Evolutionary conservation across 345 rosid genomes (phyloP).

Genomic region (Combretum micranthum): DNA sequence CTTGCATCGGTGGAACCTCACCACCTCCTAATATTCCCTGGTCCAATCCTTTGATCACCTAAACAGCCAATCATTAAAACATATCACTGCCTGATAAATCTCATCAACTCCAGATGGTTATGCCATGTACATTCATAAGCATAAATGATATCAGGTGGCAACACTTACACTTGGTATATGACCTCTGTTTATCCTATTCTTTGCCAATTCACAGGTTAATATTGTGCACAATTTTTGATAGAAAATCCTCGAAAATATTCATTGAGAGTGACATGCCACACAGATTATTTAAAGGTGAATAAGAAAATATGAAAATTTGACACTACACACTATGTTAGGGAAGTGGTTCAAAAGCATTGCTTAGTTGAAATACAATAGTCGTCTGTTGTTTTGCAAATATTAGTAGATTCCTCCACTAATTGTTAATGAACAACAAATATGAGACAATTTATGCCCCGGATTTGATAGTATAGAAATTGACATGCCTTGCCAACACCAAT

Average conservation of each 20-base stretch:
- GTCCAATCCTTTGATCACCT: conserved; percentile 88
- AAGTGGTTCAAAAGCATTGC: too few species aligned
- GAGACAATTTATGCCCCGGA: not conserved
- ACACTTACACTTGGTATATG: too few species aligned
- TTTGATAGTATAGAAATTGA: not conserved
- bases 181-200: too few species aligned
- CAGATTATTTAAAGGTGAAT: too few species aligned
- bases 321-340: too few species aligned
- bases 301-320: too few species aligned
- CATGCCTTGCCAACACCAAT: conserved; percentile 87
- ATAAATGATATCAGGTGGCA: not conserved
- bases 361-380: not conserved
- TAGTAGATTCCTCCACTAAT: conserved; percentile 3
- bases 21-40: conserved; percentile 90
- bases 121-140: not conserved
- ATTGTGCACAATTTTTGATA: too few species aligned
- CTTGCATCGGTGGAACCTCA: conserved; percentile 88
- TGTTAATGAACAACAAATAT: not conserved
- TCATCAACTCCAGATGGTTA: not conserved
- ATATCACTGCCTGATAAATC: not conserved
- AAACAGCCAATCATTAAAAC: conserved; percentile 8
- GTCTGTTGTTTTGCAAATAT: not conserved
- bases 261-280: too few species aligned
- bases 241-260: too few species aligned
- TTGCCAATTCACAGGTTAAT: too few species aligned